phyloP scores from a whole-genome alignment of 2,329 filamentous ascomycete genomes.

The Pestalotiopsis sp. region DNA sequence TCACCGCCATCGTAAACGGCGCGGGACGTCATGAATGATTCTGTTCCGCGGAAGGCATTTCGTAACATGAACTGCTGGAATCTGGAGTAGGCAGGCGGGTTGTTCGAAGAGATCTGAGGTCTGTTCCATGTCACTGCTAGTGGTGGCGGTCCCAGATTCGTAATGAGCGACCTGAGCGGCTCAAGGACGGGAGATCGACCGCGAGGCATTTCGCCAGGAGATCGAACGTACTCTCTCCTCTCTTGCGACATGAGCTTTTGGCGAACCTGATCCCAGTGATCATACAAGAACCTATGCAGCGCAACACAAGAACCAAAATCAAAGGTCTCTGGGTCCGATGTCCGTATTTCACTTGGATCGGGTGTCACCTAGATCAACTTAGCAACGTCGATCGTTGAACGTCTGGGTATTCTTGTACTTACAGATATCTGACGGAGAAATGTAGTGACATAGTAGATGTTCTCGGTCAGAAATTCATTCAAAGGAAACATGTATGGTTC shows the following conservation, averaged over 20 bases:
- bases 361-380: conserved; percentile 46
- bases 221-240: conserved; percentile 57
- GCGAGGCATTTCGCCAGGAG: conserved; percentile 52
- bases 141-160: conserved; percentile 68
- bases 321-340: conserved; percentile 53
- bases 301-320: conserved; percentile 74
- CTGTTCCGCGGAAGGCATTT: conserved; percentile 67
- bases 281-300: conserved; percentile 70
- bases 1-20: conserved; percentile 73
- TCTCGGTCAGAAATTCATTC: conserved; percentile 69
- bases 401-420: conserved; percentile 26
- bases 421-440: conserved; percentile 71
- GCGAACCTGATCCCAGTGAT: conserved; percentile 71
- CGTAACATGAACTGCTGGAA: conserved; percentile 76
- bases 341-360: conserved; percentile 43
- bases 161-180: conserved; percentile 62
- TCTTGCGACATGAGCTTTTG: conserved; percentile 66
- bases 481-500: conserved; percentile 74
- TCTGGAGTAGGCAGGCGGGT: conserved; percentile 65
- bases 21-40: conserved; percentile 65
- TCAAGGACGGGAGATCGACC: conserved; percentile 61
- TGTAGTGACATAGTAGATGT: conserved; percentile 69
- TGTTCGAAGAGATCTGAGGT: conserved; percentile 66
- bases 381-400: conserved; percentile 14
- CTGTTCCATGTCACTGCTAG: conserved; percentile 72